Evolutionary conservation across 371 early-diverging fungal genomes (phyloP), one percentile per base, ranked within the genome.

Genomic region (Mortierella sp.): DNA sequence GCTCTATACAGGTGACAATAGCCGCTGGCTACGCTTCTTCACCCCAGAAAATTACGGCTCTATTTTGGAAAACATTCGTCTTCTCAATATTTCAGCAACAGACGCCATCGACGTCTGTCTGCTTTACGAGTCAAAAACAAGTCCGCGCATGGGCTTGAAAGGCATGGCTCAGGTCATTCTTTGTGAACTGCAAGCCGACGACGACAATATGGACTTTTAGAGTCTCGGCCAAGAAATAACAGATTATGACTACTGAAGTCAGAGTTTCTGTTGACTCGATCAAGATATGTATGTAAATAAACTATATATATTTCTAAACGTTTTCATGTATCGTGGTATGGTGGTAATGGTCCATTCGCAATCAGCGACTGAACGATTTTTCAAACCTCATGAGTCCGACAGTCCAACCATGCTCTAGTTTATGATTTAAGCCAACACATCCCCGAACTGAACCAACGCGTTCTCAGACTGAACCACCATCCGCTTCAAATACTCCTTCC

Each of bases 381-480:
- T 36, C 36, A 36, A 36, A 36, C 2, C 6, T 36, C 36, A 6
- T 6, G 7, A 3, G 36, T 6, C 7, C 7, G 6, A 36, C 36
- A 6, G 36, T 5, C 36, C 36, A 6, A 36, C 36, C 7, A 36
- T 36, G 36, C 36, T 36, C 36, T 6, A 36, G 36, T 36, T 36
- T 36, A 3, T 36, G 36, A 36, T 36, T 3, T 36, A 36, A 36
- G 36, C 36, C 36, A 36, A 36, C 36, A 36, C 7, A 6, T 36
- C 36, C 36, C 7, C 36, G 36, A 6, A 36, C 36, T 36, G 36
- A 36, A 36, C 32, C 58, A 68, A 22, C 47, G 1, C 16, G 16
- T 74, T 74, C 48, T 80, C 74, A 0, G 80, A 74, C 38, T 70
- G 65, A 10, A 80, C 80, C 13, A 80, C 72, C 80, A 80, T 80